Evolutionary conservation across 495 filamentous ascomycete genomes (phyloP), one percentile per base, ranked within the genome.

Genomic region (Tuber microsphaerosporum): DNA sequence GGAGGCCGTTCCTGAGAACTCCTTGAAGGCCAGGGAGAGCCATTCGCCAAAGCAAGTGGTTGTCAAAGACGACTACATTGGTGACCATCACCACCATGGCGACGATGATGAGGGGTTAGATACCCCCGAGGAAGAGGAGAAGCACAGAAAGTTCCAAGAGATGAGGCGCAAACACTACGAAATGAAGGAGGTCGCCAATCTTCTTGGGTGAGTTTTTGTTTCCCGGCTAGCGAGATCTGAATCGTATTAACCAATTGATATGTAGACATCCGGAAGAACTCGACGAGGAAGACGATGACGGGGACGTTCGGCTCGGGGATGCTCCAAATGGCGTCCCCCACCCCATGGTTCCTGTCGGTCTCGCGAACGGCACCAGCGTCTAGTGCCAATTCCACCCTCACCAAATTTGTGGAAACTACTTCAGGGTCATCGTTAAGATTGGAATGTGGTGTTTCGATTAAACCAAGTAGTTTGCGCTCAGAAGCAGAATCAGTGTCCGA

Each of bases 131-230:
- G 94, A 95, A 79, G 85, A 85, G 75, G 93, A 92, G 86, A 97
- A 97, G 86, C 95, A 99, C 82, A 88, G 88, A 76, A 88, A 91
- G 83, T 99, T 99, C 82, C 94, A 97, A 85, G 87, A 92, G 85
- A 88, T 93, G 87, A 88, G 95, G 83, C 97, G 93, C 89, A 93
- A 89, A 85, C 95, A 99, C 84, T 99, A 99, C 84, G 96, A 98
- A 87, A 98, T 99, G 96, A 93, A 89, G 87, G 91, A 95, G 82
- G 93, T 98, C 37, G 97, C 94, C 78, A 88, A 91, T 80, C 84
- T 98, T 74, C 88, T 99, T 76, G 95, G 93, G 91, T 92, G 84
- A 75, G 88, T 86, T 39, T 46, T 42, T 31, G 22, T 69, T 65
- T 34, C 41, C 56, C 41, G 71, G 51, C 8, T 41, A 9, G 0